These are phyloP conservation scores for Chaetomium fimeti DNA, from an alignment of 495 filamentous ascomycete species.

Conservation along the genomic window DNA sequence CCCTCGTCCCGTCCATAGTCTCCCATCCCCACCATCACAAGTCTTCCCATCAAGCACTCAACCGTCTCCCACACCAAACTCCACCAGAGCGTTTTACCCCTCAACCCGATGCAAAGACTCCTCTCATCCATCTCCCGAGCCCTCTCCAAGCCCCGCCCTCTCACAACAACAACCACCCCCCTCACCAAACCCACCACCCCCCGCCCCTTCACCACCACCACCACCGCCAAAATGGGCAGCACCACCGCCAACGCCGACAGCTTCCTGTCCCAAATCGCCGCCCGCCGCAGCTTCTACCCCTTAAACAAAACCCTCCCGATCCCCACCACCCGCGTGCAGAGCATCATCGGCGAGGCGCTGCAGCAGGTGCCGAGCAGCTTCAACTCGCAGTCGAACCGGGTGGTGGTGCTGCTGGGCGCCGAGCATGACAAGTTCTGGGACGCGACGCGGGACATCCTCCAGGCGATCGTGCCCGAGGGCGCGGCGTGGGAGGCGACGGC, in stretches of 20 bases:
- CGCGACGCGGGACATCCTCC: conserved; percentile 53
- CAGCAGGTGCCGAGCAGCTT: conserved; percentile 59
- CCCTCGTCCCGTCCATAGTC: neutral
- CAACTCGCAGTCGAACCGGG: conserved; percentile 65
- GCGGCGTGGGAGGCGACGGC: conserved; percentile 48
- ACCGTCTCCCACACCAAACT: neutral
- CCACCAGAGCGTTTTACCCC: neutral
- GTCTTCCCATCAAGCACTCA: too few relatives aligned
- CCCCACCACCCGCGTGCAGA: conserved; percentile 51
- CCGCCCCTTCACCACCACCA: conserved; percentile 20
- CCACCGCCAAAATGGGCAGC: conserved; percentile 25
- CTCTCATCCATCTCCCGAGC: conserved; percentile 1
- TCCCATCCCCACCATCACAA: conserved; percentile 2
- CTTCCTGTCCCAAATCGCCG: conserved; percentile 54
- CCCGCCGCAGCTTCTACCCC: conserved; percentile 59
- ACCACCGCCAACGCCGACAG: conserved; percentile 33
- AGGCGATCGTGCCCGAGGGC: conserved; percentile 57
- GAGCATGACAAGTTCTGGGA: conserved; percentile 68
- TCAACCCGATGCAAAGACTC: conserved; percentile 5
- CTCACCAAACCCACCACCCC: conserved; percentile 6
- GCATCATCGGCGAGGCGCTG: conserved; percentile 55
- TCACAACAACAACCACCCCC: neutral
- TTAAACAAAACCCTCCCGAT: conserved; percentile 56
- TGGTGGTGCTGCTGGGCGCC: conserved; percentile 59
- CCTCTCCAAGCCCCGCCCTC: conserved; percentile 1